Evolutionary conservation across 306 rosid species (phyloP), one percentile per base, ranked within the genome.

Genomic region (Nissolia schottii): DNA sequence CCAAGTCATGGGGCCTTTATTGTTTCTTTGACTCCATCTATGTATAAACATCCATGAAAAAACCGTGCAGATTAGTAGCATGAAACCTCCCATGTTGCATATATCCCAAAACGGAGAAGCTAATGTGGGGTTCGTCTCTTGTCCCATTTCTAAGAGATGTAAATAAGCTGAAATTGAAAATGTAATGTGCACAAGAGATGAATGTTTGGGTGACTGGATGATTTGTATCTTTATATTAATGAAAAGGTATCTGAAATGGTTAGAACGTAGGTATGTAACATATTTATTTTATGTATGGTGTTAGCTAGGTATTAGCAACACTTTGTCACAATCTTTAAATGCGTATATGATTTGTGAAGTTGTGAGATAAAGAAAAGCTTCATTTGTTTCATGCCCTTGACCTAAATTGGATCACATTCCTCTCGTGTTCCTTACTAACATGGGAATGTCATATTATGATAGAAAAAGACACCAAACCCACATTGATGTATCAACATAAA

Each of bases 1-100:
- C 98, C 98, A 93, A 7, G 96, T 89, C 81, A 86, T 93, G 16
- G 98, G 97, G 24, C 92, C 96, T 55, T 77, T 89, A 56, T 79
- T 86, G 58, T 86, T 83, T 77, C 90, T 84, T 46, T 89, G 96
- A 58, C 53, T 81, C 92, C 92, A 93, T 68, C 96, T 80, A 10
- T 91, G 92, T 62, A 79, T 35, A 57, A 85, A n/a, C 2, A 87
- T 77, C 92, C 93, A 93, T 35, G 88, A 76, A 55, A 67, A 70
- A 63, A 76, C 12, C 43, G 88, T 79, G 73, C 84, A 73, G 55
- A 85, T 74, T 23, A 73, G 59, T 13, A 88, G 12, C 72, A 75
- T 24, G 23, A 80, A 25, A 23, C 79, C 62, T 70, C 84, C 89
- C 80, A 87, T 31, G 62, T 46, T 61, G 77, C 23, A 70, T 35